These are phyloP conservation scores for Candida argentea DNA, from an alignment of 805 yeast genomes.

Conservation along the genomic window DNA sequence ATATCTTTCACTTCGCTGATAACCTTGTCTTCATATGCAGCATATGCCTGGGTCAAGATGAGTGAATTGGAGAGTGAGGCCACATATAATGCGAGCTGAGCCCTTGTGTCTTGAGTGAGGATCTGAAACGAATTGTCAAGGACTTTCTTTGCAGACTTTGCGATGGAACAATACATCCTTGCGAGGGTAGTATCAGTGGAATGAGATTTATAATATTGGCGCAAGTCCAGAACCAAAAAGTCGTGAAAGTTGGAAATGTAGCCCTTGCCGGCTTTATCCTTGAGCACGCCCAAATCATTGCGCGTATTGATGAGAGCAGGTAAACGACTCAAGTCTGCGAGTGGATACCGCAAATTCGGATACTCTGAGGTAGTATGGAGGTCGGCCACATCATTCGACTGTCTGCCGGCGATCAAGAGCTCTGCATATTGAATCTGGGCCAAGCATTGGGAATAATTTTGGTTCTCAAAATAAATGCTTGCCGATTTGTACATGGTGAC, in stretches of 20 bases:
- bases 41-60: constrained; percentile 50
- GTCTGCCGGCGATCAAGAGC: constrained; percentile 42
- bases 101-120: constrained; percentile 26
- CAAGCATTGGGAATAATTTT: constrained; percentile 44
- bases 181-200: constrained; percentile 38
- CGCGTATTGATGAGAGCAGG: constrained; percentile 43
- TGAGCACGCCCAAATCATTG: constrained; percentile 43
- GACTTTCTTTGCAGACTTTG: constrained; percentile 14
- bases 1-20: constrained; percentile 62
- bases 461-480: constrained; percentile 33
- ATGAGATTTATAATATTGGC: constrained; percentile 43
- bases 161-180: constrained; percentile 29
- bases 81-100: constrained; percentile 36
- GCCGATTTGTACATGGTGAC: constrained; percentile 15
- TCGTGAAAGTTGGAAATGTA: constrained; percentile 50
- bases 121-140: constrained; percentile 21
- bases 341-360: constrained; percentile 20
- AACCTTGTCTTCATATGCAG: constrained; percentile 57
- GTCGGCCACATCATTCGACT: constrained; percentile 8
- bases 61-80: constrained; percentile 53
- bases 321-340: constrained; percentile 32
- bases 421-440: constrained; percentile 50
- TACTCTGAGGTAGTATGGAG: constrained; percentile 8
- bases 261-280: constrained; percentile 60
- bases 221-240: constrained; percentile 50